Percentiles rank a stretch among this genome's conserved stretches.
Evolutionary conservation across 164 flowering plant genomes (phyloP).

Genomic region (Vitis vinifera): DNA sequence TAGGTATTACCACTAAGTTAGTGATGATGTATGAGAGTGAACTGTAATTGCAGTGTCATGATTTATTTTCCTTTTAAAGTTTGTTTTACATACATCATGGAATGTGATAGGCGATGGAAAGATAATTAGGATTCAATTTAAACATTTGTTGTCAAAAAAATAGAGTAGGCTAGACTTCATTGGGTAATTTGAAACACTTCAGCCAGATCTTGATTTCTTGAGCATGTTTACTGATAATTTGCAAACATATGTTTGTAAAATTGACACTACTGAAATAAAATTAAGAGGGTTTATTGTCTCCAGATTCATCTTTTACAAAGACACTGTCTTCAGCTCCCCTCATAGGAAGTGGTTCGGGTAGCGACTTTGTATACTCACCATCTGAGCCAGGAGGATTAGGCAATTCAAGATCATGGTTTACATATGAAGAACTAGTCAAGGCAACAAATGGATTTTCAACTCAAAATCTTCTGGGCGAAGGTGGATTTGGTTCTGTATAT

Average conservation of each 20-base stretch:
- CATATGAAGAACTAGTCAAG: slow-evolving; percentile 61
- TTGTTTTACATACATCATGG: no score
- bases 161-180: no score
- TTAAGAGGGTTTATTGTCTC: slow-evolving; percentile 10
- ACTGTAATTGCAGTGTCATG: no score
- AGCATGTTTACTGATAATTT: neutral
- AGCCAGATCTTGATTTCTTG: neutral
- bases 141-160: no score
- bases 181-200: no score
- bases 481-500: slow-evolving; percentile 87
- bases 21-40: no score
- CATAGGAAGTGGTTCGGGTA: slow-evolving; percentile 44
- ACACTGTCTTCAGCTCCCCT: slow-evolving; percentile 40
- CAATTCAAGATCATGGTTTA: slow-evolving; percentile 68
- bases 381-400: slow-evolving; percentile 64
- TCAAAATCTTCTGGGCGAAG: slow-evolving; percentile 77
- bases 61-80: no score
- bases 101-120: no score
- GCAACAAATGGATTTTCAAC: slow-evolving; percentile 80
- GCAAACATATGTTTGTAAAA: neutral
- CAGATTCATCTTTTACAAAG: slow-evolving; percentile 45
- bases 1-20: no score
- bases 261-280: neutral
- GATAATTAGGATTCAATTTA: no score
- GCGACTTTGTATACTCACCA: slow-evolving; percentile 35